Percentiles rank a stretch among this genome's conserved stretches.
phyloP scores from a whole-genome alignment of 2,329 filamentous ascomycete genomes.

The Nannizzia gypsea region DNA sequence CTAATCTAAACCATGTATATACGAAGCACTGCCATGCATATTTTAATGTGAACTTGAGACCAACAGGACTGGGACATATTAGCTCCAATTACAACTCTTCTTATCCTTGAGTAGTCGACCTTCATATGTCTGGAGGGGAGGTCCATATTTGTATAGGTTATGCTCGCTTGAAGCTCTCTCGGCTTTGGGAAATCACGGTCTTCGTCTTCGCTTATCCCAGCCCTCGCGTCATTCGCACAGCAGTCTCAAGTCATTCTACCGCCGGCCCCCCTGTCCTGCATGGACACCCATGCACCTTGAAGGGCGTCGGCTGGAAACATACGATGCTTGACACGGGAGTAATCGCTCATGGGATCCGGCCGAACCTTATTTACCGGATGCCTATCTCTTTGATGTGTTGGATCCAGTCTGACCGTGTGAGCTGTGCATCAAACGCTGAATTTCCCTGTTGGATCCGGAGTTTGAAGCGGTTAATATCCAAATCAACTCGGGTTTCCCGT shows the following conservation, averaged over 20 bases:
- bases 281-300: background rate
- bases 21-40: background rate
- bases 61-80: too few relatives aligned
- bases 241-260: background rate
- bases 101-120: background rate
- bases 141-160: background rate
- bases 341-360: background rate
- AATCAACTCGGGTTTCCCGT: background rate
- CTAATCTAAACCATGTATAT: constrained; percentile 3
- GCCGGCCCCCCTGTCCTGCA: background rate
- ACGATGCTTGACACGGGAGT: background rate
- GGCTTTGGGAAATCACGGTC: too few relatives aligned
- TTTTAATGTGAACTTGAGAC: background rate
- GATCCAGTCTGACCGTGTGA: background rate
- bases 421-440: background rate
- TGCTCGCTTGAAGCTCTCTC: too few relatives aligned
- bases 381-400: background rate
- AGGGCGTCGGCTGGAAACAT: background rate
- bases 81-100: background rate
- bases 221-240: background rate
- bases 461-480: background rate
- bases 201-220: background rate
- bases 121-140: background rate
- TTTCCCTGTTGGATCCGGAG: background rate
- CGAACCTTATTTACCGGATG: background rate